Evolutionary conservation across 768 basidiomycete species (phyloP), one percentile per base, ranked within the genome.

Genomic region (Favolaschia claudopus): DNA sequence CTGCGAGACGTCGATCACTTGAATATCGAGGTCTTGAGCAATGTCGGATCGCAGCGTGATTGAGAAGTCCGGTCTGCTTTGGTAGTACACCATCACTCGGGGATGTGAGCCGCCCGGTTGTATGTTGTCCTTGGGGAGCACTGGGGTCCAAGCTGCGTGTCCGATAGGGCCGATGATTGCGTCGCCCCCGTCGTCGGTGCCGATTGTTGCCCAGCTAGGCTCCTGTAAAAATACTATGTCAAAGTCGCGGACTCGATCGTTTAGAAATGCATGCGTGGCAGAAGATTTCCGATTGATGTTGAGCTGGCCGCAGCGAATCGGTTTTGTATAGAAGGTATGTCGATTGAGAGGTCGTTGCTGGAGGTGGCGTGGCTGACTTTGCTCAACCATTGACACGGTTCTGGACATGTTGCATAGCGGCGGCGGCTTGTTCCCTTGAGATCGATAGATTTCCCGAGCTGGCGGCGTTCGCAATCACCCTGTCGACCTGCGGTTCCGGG

Each of bases 201-300:
- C 64, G 20, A 70, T 69, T 17, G 31, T 49, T 10, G 40, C 55
- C 69, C 70, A 71, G 17, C 55, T 43, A 2, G 70, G 72, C 63
- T 73, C 69, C 32, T 69, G 62, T 20, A 70, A 10, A 2, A 73
- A 32, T 10, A 73, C 46, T 3, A 73, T 58, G 58, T 72, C 66
- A 36, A 66, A 68, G 6, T 60, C 36, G 13, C 52, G 38, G 3
- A 49, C 46, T 33, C 46, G 58, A 33, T 64, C 36, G 37, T 72
- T 46, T 8, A 46, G 25, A 14, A 46, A 10, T 7, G 44, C 25
- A 7, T 10, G 7, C 7, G 12, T 46, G 8, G 25, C 28, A 9
- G 8, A 27, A 8, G 7, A 7, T 46, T 46, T 14, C 20, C 24
- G 9, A 33, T 50, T 50, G 7, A 33, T 36, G 33, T 50, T 50